Conservation (phyloP, 2,329 filamentous ascomycete species). For the Myrmaecium sp. region DNA sequence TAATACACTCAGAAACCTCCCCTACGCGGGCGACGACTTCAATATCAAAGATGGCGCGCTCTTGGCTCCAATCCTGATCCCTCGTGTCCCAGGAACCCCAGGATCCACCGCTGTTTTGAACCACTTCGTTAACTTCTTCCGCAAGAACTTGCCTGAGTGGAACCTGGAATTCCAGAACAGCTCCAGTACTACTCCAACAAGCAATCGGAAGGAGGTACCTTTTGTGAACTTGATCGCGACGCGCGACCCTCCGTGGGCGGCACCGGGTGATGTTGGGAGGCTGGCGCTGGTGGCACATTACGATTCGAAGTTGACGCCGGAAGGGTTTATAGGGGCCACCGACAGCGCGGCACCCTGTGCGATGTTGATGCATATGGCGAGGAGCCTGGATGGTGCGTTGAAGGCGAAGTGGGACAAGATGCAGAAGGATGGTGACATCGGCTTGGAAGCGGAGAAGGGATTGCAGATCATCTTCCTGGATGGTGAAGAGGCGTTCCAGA, state of each 20-base stretch:
- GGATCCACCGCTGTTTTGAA: conserved; percentile 56
- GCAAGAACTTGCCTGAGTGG: conserved; percentile 59
- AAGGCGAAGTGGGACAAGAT: conserved; percentile 68
- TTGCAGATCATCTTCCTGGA: conserved; percentile 83
- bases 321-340: conserved; percentile 82
- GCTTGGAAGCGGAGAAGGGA: conserved; percentile 58
- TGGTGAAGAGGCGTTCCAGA: conserved; percentile 79
- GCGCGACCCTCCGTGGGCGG: conserved; percentile 72
- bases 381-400: conserved; percentile 62
- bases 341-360: conserved; percentile 92
- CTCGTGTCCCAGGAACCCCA: conserved; percentile 74
- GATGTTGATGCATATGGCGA: conserved; percentile 74
- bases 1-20: conserved; percentile 52
- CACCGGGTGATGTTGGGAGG: conserved; percentile 56
- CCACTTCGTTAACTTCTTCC: conserved; percentile 77
- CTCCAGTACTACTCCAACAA: conserved; percentile 65
- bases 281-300: conserved; percentile 88
- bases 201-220: conserved; percentile 52
- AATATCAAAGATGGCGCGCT: conserved; percentile 60
- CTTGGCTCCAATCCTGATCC: conserved; percentile 70
- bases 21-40: conserved; percentile 56
- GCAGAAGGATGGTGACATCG: conserved; percentile 36
- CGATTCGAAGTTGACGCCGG: conserved; percentile 63
- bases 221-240: conserved; percentile 79
- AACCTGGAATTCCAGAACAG: conserved; percentile 72